Percentiles rank a stretch among this genome's conserved stretches.
Evolutionary conservation across 1,284 basidiomycete species (phyloP).

Genomic region (Takashimella koratensis): DNA sequence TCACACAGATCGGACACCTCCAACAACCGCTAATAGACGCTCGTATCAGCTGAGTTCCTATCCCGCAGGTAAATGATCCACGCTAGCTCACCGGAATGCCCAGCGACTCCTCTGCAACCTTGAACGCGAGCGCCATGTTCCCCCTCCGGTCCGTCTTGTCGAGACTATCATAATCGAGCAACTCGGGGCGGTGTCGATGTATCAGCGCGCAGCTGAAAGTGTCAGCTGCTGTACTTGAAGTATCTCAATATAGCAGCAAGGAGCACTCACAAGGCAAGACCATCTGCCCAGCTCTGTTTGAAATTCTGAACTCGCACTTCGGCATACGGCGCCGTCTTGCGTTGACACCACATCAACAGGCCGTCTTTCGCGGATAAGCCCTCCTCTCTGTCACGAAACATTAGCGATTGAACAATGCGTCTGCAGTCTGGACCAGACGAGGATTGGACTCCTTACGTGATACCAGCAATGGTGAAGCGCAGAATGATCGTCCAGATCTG

Average conservation of each 20-base stretch:
- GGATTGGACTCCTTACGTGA: constrained; percentile 63
- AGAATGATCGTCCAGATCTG: constrained; percentile 94
- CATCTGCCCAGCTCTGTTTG: constrained; percentile 86
- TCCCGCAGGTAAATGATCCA: neutral
- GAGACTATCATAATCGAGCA: constrained; percentile 77
- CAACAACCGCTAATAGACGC: constrained; percentile 67
- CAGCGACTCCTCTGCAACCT: constrained; percentile 77
- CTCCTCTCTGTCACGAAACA: constrained; percentile 72
- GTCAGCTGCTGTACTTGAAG: constrained; percentile 6
- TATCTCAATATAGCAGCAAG: neutral
- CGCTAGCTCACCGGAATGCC: constrained; percentile 70
- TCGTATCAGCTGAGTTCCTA: constrained; percentile 10
- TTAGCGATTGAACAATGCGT: no score
- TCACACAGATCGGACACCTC: constrained; percentile 98
- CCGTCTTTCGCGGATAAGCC: constrained; percentile 96
- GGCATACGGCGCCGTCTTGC: constrained; percentile 84
- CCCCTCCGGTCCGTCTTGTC: constrained; percentile 74
- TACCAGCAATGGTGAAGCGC: constrained; percentile 95
- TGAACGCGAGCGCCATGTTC: constrained; percentile 81
- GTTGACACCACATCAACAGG: constrained; percentile 93
- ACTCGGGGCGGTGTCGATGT: constrained; percentile 91
- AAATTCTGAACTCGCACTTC: constrained; percentile 94
- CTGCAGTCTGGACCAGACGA: no score
- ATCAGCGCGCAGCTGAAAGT: constrained; percentile 81
- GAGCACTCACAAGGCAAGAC: constrained; percentile 77